Evolutionary conservation across 2,329 filamentous ascomycete genomes (phyloP).

Genomic region (Fonsecaea monophora): DNA sequence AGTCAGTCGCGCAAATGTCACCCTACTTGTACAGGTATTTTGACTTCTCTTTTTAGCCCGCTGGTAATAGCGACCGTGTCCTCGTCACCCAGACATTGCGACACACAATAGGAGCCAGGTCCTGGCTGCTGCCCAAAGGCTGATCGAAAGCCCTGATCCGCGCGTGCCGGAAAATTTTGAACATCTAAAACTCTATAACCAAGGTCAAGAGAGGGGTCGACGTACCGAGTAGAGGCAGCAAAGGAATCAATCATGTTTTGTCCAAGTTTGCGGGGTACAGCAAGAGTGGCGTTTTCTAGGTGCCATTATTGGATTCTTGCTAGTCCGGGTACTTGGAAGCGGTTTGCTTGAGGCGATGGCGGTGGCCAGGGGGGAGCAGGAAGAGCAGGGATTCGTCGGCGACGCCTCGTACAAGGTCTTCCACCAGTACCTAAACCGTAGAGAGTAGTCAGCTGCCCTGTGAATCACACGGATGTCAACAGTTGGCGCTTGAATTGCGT

Average conservation of each 20-base stretch:
- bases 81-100: neutral
- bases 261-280: constrained; percentile 35
- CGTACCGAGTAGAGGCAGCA: neutral
- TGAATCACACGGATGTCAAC: neutral
- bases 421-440: neutral
- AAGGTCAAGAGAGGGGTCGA: neutral
- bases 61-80: neutral
- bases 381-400: neutral
- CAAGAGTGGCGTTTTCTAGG: constrained; percentile 15
- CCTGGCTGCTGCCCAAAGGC: neutral
- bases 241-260: constrained; percentile 6
- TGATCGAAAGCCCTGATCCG: neutral
- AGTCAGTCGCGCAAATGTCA: constrained; percentile 30
- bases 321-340: constrained; percentile 3
- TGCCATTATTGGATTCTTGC: constrained; percentile 23
- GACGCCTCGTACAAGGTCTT: constrained; percentile 15
- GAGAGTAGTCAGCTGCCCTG: neutral
- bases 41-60: constrained; percentile 2
- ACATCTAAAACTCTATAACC: neutral
- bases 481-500: neutral
- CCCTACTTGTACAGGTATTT: constrained; percentile 9
- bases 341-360: constrained; percentile 5
- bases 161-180: neutral
- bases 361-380: constrained; percentile 1
- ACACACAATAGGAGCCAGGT: neutral